phyloP scores from a whole-genome alignment of 2,329 filamentous ascomycete species.

The Basipetospora chlamydospora region DNA sequence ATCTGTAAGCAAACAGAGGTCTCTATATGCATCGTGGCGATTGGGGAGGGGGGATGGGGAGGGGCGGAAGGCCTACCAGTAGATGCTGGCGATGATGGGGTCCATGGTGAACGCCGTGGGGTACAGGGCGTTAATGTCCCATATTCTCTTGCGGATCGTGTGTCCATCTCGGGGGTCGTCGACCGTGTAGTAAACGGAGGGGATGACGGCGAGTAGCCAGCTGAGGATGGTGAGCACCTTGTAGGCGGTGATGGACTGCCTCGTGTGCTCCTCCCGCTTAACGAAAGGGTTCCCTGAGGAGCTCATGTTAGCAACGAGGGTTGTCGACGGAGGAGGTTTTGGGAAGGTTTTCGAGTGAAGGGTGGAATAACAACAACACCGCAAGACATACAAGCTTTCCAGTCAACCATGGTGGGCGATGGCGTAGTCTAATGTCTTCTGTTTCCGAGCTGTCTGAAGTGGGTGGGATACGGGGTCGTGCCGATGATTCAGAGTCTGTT shows the following conservation, averaged over 20 bases:
- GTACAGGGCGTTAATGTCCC: constrained; percentile 54
- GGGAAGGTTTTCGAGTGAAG: background rate
- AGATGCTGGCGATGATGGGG: constrained; percentile 48
- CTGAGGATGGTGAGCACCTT: constrained; percentile 59
- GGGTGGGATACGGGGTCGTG: background rate
- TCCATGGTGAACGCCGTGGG: constrained; percentile 66
- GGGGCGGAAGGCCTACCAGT: constrained; percentile 43
- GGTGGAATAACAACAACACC: too few relatives aligned
- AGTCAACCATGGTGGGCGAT: constrained; percentile 15
- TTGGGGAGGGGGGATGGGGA: too few relatives aligned
- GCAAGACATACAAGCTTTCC: constrained; percentile 14
- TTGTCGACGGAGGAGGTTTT: background rate
- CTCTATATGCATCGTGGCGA: too few relatives aligned
- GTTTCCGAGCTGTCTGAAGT: background rate
- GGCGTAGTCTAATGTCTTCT: background rate
- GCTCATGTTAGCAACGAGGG: background rate
- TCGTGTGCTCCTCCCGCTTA: constrained; percentile 50
- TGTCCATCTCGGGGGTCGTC: constrained; percentile 48
- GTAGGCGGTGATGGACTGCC: constrained; percentile 51
- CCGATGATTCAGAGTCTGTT: background rate
- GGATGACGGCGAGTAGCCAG: constrained; percentile 60
- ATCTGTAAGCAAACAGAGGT: too few relatives aligned
- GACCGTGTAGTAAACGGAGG: constrained; percentile 61
- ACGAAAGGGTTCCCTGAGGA: constrained; percentile 59
- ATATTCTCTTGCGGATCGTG: constrained; percentile 49